A percentile compares a stretch with the other conserved stretches of the same genome.
These are phyloP conservation scores for Epichloe uncinata DNA, from an alignment of 2,329 filamentous ascomycete genomes.

Conservation along the genomic window DNA sequence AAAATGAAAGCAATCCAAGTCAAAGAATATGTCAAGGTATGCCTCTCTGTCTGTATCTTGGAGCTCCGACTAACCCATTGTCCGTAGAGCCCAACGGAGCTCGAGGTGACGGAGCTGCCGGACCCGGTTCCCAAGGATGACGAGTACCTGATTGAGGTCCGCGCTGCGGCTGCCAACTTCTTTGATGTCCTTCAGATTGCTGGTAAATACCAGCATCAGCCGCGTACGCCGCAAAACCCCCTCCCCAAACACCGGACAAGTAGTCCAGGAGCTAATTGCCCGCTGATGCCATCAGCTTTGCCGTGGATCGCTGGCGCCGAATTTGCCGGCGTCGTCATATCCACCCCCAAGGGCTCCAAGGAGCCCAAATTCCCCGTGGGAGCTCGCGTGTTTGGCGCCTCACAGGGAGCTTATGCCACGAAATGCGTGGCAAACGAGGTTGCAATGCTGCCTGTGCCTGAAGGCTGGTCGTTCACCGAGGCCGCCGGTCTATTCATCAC, in stretches of 20 bases:
- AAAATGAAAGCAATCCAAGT: slow-evolving; percentile 7
- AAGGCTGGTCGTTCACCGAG: slow-evolving; percentile 71
- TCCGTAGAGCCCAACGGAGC: slow-evolving; percentile 59
- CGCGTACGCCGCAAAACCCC: slow-evolving; percentile 31
- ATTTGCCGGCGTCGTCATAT: slow-evolving; percentile 67
- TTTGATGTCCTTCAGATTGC: slow-evolving; percentile 93
- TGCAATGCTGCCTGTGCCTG: slow-evolving; percentile 58
- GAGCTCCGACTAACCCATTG: background rate
- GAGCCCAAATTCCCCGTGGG: slow-evolving; percentile 58
- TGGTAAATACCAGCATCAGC: slow-evolving; percentile 91
- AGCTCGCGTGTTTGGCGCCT: slow-evolving; percentile 73
- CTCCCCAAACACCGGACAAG: background rate
- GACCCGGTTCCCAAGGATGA: slow-evolving; percentile 57
- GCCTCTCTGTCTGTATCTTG: background rate
- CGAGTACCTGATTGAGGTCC: slow-evolving; percentile 79
- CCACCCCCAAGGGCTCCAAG: slow-evolving; percentile 43
- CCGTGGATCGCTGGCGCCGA: slow-evolving; percentile 82
- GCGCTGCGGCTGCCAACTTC: slow-evolving; percentile 85
- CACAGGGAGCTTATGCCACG: slow-evolving; percentile 77
- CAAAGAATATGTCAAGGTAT: slow-evolving; percentile 6
- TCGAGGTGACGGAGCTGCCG: slow-evolving; percentile 60
- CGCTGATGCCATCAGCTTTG: slow-evolving; percentile 35
- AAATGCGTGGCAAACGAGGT: slow-evolving; percentile 55
- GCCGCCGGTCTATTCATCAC: slow-evolving; percentile 87
- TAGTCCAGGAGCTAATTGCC: background rate